phyloP scores from a whole-genome alignment of 2,329 filamentous ascomycete species.

The Xylaria sp. region DNA sequence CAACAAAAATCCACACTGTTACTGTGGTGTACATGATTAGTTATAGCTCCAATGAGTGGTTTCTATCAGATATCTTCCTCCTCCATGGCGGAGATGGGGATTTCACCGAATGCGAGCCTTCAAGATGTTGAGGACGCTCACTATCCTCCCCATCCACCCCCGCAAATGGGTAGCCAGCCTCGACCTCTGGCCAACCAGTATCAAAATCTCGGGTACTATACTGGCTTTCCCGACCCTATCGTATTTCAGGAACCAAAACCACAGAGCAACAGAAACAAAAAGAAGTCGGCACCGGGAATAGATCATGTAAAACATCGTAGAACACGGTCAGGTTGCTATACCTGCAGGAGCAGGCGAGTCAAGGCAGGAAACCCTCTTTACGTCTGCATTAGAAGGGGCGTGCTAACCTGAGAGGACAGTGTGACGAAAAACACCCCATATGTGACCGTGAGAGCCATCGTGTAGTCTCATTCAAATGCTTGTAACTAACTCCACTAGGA shows the following conservation, averaged over 20 bases:
- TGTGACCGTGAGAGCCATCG: conserved; percentile 70
- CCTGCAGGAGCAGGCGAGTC: conserved; percentile 85
- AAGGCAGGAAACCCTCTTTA: conserved; percentile 59
- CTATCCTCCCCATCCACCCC: conserved; percentile 43
- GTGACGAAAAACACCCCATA: conserved; percentile 84
- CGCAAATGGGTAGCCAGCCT: conserved; percentile 40
- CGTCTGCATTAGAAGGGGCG: neutral
- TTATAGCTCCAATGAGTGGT: conserved; percentile 54
- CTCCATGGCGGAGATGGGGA: conserved; percentile 53
- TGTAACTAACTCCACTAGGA: conserved; percentile 56
- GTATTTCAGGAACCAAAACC: conserved; percentile 55
- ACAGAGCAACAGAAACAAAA: conserved; percentile 51
- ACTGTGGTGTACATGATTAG: conserved; percentile 23
- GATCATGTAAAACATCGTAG: conserved; percentile 91
- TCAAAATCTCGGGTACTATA: conserved; percentile 55
- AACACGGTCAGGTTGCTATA: conserved; percentile 92
- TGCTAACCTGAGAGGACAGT: conserved; percentile 59
- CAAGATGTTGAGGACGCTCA: conserved; percentile 52
- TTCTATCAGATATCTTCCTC: conserved; percentile 64
- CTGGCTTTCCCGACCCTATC: conserved; percentile 56
- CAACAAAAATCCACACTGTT: neutral
- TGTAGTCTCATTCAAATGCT: conserved; percentile 9
- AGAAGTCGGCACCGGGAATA: conserved; percentile 56
- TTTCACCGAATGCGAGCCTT: conserved; percentile 46
- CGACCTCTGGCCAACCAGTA: conserved; percentile 50